These are phyloP conservation scores for Trichopus zeylanicus DNA, from an alignment of 116 monocot species.

Conservation along the genomic window DNA sequence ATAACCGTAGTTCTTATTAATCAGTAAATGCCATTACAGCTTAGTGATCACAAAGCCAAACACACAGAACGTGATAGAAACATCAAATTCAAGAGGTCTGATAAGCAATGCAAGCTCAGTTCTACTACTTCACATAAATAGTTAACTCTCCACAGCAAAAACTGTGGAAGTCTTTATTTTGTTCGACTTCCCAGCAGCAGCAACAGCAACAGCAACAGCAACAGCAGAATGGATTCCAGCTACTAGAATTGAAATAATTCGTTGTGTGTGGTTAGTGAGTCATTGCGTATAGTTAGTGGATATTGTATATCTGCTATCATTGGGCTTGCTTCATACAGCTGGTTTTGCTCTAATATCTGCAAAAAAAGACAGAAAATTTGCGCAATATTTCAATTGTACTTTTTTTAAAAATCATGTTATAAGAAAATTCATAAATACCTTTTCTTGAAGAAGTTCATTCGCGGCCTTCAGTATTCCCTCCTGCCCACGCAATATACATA, in stretches of 20 bases:
- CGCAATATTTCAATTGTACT: no score
- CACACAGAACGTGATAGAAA: no score
- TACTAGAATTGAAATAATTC: constrained; percentile 31
- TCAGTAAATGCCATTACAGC: no score
- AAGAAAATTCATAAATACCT: constrained; percentile 18
- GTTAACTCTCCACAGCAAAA: no score
- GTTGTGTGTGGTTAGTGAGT: constrained; percentile 43
- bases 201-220: background rate
- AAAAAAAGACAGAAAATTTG: no score
- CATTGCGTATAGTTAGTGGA: constrained; percentile 40
- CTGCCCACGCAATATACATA: constrained; percentile 23
- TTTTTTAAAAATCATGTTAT: background rate
- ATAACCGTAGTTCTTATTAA: no score
- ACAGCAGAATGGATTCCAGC: background rate
- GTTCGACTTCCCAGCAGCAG: background rate
- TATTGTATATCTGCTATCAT: constrained; percentile 22
- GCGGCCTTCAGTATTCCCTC: constrained; percentile 63
- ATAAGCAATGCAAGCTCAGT: no score
- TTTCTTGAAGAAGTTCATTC: constrained; percentile 72
- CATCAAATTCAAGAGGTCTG: no score
- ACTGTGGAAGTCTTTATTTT: no score
- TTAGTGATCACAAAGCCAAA: no score
- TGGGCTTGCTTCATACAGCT: constrained; percentile 30
- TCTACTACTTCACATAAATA: no score
- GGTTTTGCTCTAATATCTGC: constrained; percentile 61